These are phyloP conservation scores for Penicillium sp. DNA, from an alignment of 2,329 filamentous ascomycete species.

Conservation along the genomic window DNA sequence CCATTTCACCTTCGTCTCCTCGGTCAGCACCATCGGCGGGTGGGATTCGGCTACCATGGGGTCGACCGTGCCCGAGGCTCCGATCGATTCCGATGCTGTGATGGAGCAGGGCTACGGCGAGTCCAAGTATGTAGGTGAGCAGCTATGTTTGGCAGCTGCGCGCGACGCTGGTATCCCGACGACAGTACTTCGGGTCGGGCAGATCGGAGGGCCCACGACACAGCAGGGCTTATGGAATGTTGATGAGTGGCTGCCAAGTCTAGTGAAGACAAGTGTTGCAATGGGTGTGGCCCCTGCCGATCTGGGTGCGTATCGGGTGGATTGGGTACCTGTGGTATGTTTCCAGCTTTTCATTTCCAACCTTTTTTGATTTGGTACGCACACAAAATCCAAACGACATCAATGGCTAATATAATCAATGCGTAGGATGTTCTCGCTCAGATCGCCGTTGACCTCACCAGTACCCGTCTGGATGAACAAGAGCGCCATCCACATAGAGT, in stretches of 20 bases:
- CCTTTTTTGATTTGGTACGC: too few relatives aligned
- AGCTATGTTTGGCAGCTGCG: not conserved
- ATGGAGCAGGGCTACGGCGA: slow-evolving; percentile 36
- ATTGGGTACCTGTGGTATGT: slow-evolving; percentile 55
- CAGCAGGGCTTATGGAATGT: slow-evolving; percentile 54
- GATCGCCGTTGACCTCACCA: too few relatives aligned
- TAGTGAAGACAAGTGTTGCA: slow-evolving; percentile 12
- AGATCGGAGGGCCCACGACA: slow-evolving; percentile 33
- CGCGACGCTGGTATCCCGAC: slow-evolving; percentile 13
- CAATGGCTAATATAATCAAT: not conserved
- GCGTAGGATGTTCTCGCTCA: too few relatives aligned
- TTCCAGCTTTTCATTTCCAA: too few relatives aligned
- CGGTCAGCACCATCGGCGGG: slow-evolving; percentile 25
- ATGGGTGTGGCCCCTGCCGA: too few relatives aligned
- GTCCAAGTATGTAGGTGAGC: slow-evolving; percentile 9
- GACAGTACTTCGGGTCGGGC: slow-evolving; percentile 34
- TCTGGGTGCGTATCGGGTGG: slow-evolving; percentile 39
- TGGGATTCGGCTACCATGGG: slow-evolving; percentile 13
- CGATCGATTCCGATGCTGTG: slow-evolving; percentile 25
- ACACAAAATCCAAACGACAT: not conserved
- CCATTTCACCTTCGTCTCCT: slow-evolving; percentile 32
- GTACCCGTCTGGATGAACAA: too few relatives aligned
- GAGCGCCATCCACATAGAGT: not conserved
- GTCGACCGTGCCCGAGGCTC: slow-evolving; percentile 20
- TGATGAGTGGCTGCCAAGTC: slow-evolving; percentile 57